Evolutionary conservation across 148 eudicot genomes (phyloP).

Genomic region (Mesembryanthemum crystallinum): DNA sequence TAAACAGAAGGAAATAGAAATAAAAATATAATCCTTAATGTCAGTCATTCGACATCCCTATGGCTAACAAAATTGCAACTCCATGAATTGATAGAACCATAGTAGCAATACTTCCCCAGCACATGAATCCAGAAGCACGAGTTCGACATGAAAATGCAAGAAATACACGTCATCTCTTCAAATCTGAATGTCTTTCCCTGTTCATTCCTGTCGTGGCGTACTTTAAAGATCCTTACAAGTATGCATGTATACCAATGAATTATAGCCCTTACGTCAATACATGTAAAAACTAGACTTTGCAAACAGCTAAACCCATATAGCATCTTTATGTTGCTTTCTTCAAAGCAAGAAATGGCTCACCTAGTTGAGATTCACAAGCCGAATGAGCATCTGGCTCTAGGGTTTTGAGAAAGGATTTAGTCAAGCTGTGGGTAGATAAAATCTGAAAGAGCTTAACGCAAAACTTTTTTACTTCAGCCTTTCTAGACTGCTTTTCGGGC

Average conservation of each 20-base stretch:
- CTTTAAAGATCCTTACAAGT: neutral
- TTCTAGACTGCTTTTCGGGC: constrained; percentile 79
- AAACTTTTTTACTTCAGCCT: constrained; percentile 79
- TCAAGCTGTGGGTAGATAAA: constrained; percentile 41
- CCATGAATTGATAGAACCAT: neutral
- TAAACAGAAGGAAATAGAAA: too few species aligned
- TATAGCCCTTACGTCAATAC: neutral
- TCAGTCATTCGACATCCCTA: constrained; percentile 2
- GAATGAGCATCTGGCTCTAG: constrained; percentile 58
- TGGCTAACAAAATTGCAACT: neutral
- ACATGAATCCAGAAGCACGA: neutral
- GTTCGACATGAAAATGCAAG: too few species aligned
- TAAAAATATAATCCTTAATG: neutral
- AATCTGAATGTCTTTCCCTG: neutral
- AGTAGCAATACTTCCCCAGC: neutral
- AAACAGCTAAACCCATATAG: neutral
- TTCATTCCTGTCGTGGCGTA: neutral
- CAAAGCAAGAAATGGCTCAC: constrained; percentile 65
- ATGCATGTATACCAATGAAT: neutral
- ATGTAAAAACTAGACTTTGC: neutral
- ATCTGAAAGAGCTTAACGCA: constrained; percentile 56
- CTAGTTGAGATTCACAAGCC: constrained; percentile 74
- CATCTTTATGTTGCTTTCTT: constrained; percentile 34
- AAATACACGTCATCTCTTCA: neutral
- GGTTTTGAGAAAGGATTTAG: constrained; percentile 53